These are phyloP conservation scores for Verticillium klebahnii DNA, from an alignment of 2,329 filamentous ascomycete species.

Conservation along the genomic window DNA sequence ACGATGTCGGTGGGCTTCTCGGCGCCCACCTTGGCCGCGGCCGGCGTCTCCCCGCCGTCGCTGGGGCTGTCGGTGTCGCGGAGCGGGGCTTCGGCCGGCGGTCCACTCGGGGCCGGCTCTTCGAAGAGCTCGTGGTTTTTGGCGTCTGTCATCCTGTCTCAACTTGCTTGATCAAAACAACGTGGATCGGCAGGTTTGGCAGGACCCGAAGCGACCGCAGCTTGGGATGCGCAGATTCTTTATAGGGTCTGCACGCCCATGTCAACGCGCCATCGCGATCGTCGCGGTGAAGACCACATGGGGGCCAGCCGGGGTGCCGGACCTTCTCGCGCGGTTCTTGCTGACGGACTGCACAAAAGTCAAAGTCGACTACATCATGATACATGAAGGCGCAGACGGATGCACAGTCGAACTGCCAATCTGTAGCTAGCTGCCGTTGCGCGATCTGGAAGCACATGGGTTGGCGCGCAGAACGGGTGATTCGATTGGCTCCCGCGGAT, in stretches of 20 bases:
- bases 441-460: background rate
- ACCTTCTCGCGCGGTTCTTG: background rate
- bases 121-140: background rate
- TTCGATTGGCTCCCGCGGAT: slow-evolving; percentile 1
- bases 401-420: background rate
- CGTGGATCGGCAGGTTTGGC: background rate
- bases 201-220: background rate
- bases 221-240: background rate
- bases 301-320: background rate
- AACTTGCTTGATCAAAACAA: background rate
- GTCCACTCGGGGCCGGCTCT: slow-evolving; percentile 3
- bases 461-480: background rate
- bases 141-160: background rate
- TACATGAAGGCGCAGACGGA: background rate
- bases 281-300: background rate
- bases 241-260: background rate
- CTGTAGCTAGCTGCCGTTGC: slow-evolving; percentile 1
- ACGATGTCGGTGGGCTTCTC: background rate
- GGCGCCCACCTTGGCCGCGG: background rate
- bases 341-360: background rate
- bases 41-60: background rate
- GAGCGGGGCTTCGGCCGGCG: background rate
- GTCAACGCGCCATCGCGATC: background rate
- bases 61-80: background rate
- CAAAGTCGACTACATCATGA: slow-evolving; percentile 1